Conservation (phyloP, 2,329 filamentous ascomycete species). For the Alternaria dauci region DNA sequence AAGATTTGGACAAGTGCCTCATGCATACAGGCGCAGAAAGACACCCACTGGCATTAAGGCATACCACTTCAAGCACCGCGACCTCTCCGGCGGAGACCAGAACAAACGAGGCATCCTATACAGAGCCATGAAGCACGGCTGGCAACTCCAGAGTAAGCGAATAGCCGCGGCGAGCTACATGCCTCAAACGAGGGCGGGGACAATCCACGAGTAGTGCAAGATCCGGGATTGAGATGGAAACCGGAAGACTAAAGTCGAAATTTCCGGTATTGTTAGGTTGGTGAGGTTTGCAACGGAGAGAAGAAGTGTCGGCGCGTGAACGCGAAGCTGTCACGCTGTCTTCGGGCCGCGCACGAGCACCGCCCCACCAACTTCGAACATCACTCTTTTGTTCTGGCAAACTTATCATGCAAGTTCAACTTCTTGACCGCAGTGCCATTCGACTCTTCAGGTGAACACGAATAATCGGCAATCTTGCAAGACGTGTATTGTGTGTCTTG, state of each 20-base stretch:
- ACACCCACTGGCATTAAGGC: not conserved
- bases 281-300: not conserved
- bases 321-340: not conserved
- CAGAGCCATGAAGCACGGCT: not conserved
- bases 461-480: not conserved
- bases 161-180: not conserved
- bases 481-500: not conserved
- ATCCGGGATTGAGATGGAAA: too few relatives aligned
- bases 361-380: not conserved
- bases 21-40: not conserved
- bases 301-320: not conserved
- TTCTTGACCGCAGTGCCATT: not conserved
- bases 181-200: not conserved
- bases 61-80: not conserved
- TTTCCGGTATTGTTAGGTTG: not conserved
- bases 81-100: not conserved
- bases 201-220: too few relatives aligned
- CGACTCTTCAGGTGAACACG: not conserved
- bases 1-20: too few relatives aligned
- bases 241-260: not conserved
- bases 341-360: slow-evolving; percentile 1
- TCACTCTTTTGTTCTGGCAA: not conserved
- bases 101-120: not conserved
- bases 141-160: not conserved
- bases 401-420: not conserved